Percentiles rank a stretch among this genome's conserved stretches.
Evolutionary conservation across 1,139 yeast genomes (phyloP).

Genomic region (Kodamaea sp.): DNA sequence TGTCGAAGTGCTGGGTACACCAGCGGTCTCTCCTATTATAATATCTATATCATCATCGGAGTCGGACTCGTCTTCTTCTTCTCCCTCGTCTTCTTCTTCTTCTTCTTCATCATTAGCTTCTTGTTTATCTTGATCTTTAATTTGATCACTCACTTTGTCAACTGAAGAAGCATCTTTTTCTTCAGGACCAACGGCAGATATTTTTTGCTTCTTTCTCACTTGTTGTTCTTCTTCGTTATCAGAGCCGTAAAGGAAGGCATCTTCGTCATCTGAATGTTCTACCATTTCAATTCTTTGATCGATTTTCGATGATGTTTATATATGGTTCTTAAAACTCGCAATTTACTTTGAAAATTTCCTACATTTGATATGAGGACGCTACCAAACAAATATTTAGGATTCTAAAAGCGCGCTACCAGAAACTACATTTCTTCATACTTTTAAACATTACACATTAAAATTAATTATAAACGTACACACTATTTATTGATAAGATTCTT

Average conservation of each 20-base stretch:
- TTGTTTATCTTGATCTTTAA: constrained; percentile 2
- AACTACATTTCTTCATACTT: not conserved
- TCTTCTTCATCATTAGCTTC: constrained; percentile 14
- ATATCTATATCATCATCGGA: constrained; percentile 49
- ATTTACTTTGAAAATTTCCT: not conserved
- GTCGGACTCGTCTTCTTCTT: constrained; percentile 25
- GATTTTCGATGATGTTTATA: not conserved
- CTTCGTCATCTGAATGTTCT: constrained; percentile 60
- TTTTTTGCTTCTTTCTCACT: constrained; percentile 20
- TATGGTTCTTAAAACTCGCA: constrained; percentile 1
- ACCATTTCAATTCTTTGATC: constrained; percentile 9
- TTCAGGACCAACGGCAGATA: constrained; percentile 14
- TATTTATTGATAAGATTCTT: too few relatives aligned
- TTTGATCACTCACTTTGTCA: constrained; percentile 5
- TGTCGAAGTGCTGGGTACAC: constrained; percentile 18
- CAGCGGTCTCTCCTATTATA: constrained; percentile 31
- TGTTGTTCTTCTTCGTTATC: constrained; percentile 45
- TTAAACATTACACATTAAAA: constrained; percentile 1
- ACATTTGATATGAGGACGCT: not conserved
- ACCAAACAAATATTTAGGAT: not conserved
- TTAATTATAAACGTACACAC: not conserved
- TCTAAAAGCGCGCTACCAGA: not conserved
- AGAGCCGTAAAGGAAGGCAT: constrained; percentile 79
- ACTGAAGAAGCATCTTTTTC: constrained; percentile 18
- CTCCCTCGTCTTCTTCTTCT: constrained; percentile 15